Conservation (phyloP, 176 grass and related monocot genomes). For the Musa schizocarpa region DNA sequence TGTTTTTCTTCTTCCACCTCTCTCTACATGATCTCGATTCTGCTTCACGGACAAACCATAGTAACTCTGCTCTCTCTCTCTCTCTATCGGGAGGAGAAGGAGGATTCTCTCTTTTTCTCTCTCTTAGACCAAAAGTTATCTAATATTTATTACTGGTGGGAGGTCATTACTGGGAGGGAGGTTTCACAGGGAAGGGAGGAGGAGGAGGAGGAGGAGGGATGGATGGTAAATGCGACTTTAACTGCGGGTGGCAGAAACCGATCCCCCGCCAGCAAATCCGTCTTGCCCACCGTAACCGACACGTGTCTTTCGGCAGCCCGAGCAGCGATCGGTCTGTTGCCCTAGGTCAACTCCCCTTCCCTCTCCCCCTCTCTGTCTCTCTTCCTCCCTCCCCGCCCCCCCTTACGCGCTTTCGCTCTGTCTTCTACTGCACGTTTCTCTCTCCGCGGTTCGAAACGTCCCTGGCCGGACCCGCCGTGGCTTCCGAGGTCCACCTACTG, state of each 20-base stretch:
- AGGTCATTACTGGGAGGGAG: not conserved
- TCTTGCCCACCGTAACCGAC: not conserved
- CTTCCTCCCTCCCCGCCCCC: not conserved
- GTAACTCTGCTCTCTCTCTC: not conserved
- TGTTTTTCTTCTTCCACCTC: too few species aligned
- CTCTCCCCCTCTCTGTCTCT: not conserved
- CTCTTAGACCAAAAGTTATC: not conserved
- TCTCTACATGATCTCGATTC: not conserved
- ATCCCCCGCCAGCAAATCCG: not conserved
- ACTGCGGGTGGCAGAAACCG: constrained; percentile 1
- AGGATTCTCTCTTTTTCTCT: not conserved
- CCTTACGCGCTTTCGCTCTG: not conserved
- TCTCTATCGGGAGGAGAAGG: not conserved
- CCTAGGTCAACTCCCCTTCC: not conserved
- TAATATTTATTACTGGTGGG: constrained; percentile 2
- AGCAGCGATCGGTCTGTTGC: too few species aligned
- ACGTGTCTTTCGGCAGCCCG: not conserved
- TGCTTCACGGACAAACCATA: not conserved
- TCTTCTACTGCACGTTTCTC: not conserved
- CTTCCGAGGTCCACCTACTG: not conserved
- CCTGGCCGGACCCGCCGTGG: not conserved
- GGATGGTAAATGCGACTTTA: constrained; percentile 7
- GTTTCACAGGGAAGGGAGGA: not conserved
- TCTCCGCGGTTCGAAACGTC: not conserved
- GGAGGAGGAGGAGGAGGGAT: not conserved